These are phyloP conservation scores for Pythium oligandrum DNA, from an alignment of 352 stramenopile species.

Conservation along the genomic window DNA sequence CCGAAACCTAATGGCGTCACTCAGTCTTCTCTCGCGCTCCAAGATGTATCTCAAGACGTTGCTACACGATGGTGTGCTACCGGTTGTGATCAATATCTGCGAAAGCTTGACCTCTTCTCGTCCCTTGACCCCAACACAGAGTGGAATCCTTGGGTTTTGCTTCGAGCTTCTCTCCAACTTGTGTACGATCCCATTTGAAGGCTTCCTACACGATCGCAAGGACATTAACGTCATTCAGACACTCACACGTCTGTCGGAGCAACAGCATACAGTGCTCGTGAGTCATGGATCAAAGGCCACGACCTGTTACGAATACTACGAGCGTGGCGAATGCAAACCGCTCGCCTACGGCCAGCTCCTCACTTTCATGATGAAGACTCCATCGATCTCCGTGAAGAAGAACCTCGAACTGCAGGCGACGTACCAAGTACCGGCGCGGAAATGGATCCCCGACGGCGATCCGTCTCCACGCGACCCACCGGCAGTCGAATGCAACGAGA, in stretches of 20 bases:
- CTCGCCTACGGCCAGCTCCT: conserved; percentile 38
- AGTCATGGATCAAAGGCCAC: conserved; percentile 3
- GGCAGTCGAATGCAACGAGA: conserved; percentile 47
- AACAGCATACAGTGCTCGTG: conserved; percentile 13
- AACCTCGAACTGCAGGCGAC: conserved; percentile 60
- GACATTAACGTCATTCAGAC: conserved; percentile 74
- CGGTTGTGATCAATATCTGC: conserved; percentile 43
- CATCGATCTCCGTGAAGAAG: conserved; percentile 47
- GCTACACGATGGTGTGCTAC: conserved; percentile 47
- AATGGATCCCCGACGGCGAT: conserved; percentile 45
- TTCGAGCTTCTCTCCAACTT: conserved; percentile 77
- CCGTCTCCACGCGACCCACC: conserved; percentile 45
- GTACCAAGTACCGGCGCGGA: conserved; percentile 52
- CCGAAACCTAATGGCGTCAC: conserved; percentile 44
- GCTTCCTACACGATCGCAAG: conserved; percentile 21
- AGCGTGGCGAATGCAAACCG: conserved; percentile 26
- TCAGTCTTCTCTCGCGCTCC: conserved; percentile 47
- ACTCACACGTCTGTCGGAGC: conserved; percentile 63
- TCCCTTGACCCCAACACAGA: neutral
- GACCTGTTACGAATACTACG: conserved; percentile 29
- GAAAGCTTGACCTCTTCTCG: conserved; percentile 17
- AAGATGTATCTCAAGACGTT: conserved; percentile 32
- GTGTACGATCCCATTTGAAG: conserved; percentile 55
- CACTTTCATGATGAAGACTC: conserved; percentile 57
- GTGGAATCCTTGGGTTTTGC: conserved; percentile 40